Percentiles rank a stretch among this genome's conserved stretches.
Conservation (phyloP, 371 early-diverging fungal species). For the Fennellomyces sp. region DNA sequence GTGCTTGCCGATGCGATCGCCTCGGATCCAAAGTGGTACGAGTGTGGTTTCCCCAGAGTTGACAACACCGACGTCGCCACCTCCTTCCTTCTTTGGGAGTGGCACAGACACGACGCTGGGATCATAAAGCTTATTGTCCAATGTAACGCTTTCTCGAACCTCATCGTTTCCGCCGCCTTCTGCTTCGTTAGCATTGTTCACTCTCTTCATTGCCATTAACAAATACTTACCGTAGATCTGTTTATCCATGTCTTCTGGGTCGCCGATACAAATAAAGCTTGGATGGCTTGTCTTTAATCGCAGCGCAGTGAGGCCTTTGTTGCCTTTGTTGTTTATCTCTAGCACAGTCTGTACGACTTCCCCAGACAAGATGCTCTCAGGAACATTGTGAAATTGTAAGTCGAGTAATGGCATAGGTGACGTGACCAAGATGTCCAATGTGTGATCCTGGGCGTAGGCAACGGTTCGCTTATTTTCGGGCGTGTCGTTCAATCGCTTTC, state of each 20-base stretch:
- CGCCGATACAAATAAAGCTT: conserved; percentile 79
- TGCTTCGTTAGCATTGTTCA: not conserved
- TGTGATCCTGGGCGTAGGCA: conserved; percentile 70
- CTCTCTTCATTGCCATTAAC: not conserved
- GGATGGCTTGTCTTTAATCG: conserved; percentile 85
- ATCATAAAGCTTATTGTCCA: conserved; percentile 39
- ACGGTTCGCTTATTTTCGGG: conserved; percentile 60
- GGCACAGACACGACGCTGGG: conserved; percentile 47
- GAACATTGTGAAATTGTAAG: conserved; percentile 74
- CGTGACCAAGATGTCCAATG: conserved; percentile 76
- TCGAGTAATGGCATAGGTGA: conserved; percentile 86
- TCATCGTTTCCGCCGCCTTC: not conserved
- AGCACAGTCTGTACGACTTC: conserved; percentile 76
- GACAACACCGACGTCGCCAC: conserved; percentile 45
- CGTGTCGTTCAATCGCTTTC: conserved; percentile 77
- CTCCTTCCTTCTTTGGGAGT: conserved; percentile 25
- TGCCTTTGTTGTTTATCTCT: conserved; percentile 84
- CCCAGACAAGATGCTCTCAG: conserved; percentile 81
- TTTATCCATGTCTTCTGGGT: conserved; percentile 48
- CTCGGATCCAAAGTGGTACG: conserved; percentile 89
- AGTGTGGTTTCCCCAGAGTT: conserved; percentile 72
- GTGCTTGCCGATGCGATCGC: conserved; percentile 90
- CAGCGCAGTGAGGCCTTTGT: conserved; percentile 71
- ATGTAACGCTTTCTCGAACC: conserved; percentile 1
- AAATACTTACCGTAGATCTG: conserved; percentile 36